Evolutionary conservation across 1,284 basidiomycete genomes (phyloP), one percentile per base, ranked within the genome.

Genomic region (Leccinum fallax): DNA sequence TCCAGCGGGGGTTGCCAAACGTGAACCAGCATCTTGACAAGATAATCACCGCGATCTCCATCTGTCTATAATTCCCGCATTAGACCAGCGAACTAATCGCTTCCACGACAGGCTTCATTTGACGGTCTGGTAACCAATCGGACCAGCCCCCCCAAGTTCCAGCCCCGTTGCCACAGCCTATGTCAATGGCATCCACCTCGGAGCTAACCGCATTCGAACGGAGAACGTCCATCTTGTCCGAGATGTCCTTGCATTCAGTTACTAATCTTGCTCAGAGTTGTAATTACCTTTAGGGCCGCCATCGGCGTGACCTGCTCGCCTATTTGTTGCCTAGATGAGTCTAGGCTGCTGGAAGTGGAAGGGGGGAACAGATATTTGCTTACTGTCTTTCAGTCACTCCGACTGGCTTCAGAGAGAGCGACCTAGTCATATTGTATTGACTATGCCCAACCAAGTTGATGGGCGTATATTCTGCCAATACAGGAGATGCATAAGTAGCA

Each of bases 11-110:
- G 40, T 43, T 19, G n/a, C 38, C 36, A 32, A n/a, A 52, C 56
- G 16, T 58, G 51, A 19, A n/a, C 11, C 6, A 34, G 30, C 58
- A 59, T 56, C 53, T 53, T 59, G 34, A 19, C 34, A 24, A 56
- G 56, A 68, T 71, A 64, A 73, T 71, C 61, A 57, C 72, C 71
- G 72, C 49, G 60, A 66, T 66, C 61, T 61, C 63, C 69, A 58
- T 59, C 57, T 15, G 62, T 38, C 61, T 46, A 57, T 13, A 34
- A 34, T 34, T 70, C 67, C 70, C 63, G 48, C 38, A 60, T 65
- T 61, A 5, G 67, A 70, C 68, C 62, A 58, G 58, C 59, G 46
- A 49, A 36, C 5, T 19, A n/a, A 26, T 26, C 13, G 55, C 59
- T 63, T 53, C 56, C 53, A 52, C 10, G 49, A 52, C 49, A 16